phyloP scores from a whole-genome alignment of 306 rosid species.

The Cucumis cinereus region DNA sequence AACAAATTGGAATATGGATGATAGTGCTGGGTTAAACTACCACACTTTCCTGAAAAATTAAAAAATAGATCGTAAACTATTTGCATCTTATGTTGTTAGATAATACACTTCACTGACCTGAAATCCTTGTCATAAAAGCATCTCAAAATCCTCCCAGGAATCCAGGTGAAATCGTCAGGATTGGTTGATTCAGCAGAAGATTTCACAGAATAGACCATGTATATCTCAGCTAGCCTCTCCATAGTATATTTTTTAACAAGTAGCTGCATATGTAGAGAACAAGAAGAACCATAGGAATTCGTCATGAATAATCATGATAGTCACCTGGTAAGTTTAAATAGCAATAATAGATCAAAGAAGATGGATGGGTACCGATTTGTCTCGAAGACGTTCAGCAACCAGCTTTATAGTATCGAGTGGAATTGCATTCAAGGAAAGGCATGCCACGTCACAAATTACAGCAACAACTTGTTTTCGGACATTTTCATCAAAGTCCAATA shows the following conservation, averaged over 20 bases:
- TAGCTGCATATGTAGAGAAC: conserved; percentile 42
- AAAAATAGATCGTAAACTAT: neutral
- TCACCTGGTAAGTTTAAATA: neutral
- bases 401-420: conserved; percentile 74
- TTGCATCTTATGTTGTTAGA: neutral
- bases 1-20: neutral
- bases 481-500: conserved; percentile 88
- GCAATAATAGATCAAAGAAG: neutral
- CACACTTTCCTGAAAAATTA: neutral
- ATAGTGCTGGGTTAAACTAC: neutral
- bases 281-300: conserved; percentile 13
- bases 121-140: conserved; percentile 94
- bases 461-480: conserved; percentile 93
- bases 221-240: conserved; percentile 87
- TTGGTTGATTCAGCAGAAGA: conserved; percentile 31
- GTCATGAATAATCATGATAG: neutral
- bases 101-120: conserved; percentile 35
- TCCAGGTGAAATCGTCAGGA: conserved; percentile 58
- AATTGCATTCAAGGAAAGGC: conserved; percentile 50
- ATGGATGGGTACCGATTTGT: conserved; percentile 72
- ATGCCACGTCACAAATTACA: conserved; percentile 83
- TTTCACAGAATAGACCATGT: conserved; percentile 51
- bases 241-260: conserved; percentile 86
- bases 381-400: conserved; percentile 95
- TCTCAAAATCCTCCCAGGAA: conserved; percentile 87